These are phyloP conservation scores for Crithidia bombi DNA, from an alignment of 208 protist genomes.

Conservation along the genomic window DNA sequence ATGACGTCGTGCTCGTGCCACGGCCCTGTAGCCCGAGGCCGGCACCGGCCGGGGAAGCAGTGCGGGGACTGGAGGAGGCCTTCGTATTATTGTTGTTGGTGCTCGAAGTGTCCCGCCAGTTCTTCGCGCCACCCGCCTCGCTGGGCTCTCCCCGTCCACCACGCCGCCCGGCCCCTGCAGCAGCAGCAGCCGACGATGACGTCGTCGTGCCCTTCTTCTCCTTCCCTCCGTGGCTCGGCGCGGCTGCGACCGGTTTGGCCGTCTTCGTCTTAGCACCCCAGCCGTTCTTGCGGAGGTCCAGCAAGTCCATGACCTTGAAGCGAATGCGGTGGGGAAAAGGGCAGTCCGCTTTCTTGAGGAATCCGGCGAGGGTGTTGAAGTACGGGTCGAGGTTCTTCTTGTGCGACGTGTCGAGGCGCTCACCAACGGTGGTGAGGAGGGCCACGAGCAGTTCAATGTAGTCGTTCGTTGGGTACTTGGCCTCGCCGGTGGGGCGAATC, in stretches of 20 bases:
- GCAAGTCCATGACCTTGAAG: constrained; percentile 89
- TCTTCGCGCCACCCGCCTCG: constrained; percentile 14
- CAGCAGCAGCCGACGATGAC: constrained; percentile 22
- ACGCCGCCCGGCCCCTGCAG: constrained; percentile 19
- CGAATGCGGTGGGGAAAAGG: constrained; percentile 80
- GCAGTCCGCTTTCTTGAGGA: constrained; percentile 53
- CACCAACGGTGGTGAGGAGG: constrained; percentile 75
- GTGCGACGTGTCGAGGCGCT: constrained; percentile 64
- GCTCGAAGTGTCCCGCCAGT: constrained; percentile 18
- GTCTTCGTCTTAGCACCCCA: constrained; percentile 55
- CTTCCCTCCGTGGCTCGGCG: constrained; percentile 8
- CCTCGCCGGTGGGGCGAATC: constrained; percentile 49
- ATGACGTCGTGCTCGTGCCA: constrained; percentile 11
- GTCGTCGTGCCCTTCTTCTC: constrained; percentile 10
- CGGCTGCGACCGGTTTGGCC: constrained; percentile 24
- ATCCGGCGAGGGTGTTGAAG: constrained; percentile 56
- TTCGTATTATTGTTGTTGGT: neutral
- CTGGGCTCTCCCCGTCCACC: neutral
- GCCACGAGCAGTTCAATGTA: constrained; percentile 86
- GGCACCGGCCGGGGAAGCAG: constrained; percentile 2
- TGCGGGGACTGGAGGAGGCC: neutral
- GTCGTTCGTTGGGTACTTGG: constrained; percentile 55
- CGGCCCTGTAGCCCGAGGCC: constrained; percentile 16
- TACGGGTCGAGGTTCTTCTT: constrained; percentile 55
- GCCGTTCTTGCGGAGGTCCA: constrained; percentile 68